Evolutionary conservation across 345 rosid species (phyloP), one percentile per base, ranked within the genome.

Genomic region (Mangifera indica): DNA sequence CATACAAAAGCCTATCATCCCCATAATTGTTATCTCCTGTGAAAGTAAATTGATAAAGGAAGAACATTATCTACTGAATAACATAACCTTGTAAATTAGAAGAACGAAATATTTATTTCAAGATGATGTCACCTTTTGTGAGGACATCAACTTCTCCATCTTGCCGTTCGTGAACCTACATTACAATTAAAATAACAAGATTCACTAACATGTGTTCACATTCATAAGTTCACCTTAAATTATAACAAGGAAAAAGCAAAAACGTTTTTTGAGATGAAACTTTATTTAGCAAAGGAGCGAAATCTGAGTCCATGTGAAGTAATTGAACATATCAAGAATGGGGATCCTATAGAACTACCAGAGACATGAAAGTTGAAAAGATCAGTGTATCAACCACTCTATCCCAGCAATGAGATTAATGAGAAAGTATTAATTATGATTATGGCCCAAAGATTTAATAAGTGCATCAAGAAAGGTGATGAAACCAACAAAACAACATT

Each of bases 61-160:
- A 44, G 45, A 45, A 26, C 53, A 29, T 56, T 70, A 45, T 59
- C 25, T 52, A 22, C 51, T 46, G 25, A 25, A 57, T 21, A 37
- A 79, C 3, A 60, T 49, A 60, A 60, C 22, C 18, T 7, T 29
- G 56, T 22, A 37, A 46, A 76, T 71, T 66, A 40, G 48, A 68
- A 67, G 32, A 26, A 24, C 51, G 40, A 69, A 15, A 70, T 44
- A 3, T 40, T 77, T 56, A 60, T 40, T 49, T 53, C 44, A 65
- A 54, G 52, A 69, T 76, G 67, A 42, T 32, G 72, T 74, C 40
- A 95, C 99, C 99, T 91, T 96, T 91, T 8, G 99, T 93, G 55
- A 96, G 90, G 76, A 96, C 91, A 81, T 96, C 99, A 75, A 93
- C 97, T 81, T 88, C 92, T 70, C 85, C 87, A 71, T 87, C 89